Percentiles rank a stretch among this genome's conserved stretches.
Evolutionary conservation across 495 filamentous ascomycete species (phyloP).

Genomic region (Amphirosellinia nigrospora): DNA sequence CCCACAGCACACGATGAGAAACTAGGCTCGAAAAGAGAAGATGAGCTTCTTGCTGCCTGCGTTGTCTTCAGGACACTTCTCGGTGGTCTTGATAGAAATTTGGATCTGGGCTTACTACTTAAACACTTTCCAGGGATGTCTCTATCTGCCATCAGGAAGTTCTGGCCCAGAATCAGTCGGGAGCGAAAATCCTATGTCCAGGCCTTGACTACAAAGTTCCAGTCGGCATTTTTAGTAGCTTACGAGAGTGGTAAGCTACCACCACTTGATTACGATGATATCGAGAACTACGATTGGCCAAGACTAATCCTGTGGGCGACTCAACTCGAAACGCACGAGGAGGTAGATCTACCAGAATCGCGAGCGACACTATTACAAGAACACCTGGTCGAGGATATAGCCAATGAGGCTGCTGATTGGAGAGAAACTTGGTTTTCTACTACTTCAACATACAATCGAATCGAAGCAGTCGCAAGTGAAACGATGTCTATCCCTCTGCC

Average conservation of each 20-base stretch:
- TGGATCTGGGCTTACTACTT: conserved; percentile 78
- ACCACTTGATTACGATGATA: conserved; percentile 71
- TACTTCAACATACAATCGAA: conserved; percentile 52
- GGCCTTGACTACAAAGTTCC: conserved; percentile 77
- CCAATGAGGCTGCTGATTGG: conserved; percentile 49
- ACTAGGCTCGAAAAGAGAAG: conserved; percentile 48
- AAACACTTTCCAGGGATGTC: conserved; percentile 69
- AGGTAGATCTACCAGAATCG: conserved; percentile 46
- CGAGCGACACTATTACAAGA: conserved; percentile 41
- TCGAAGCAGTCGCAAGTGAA: conserved; percentile 46
- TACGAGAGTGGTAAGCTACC: conserved; percentile 74
- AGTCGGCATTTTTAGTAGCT: conserved; percentile 73
- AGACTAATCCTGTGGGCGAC: conserved; percentile 72
- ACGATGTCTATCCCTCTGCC: conserved; percentile 35
- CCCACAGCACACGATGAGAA: conserved; percentile 37
- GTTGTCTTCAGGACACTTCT: conserved; percentile 74
- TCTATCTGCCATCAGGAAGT: conserved; percentile 61
- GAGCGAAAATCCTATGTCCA: conserved; percentile 67
- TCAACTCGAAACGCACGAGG: conserved; percentile 45
- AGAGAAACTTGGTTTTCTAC: conserved; percentile 53
- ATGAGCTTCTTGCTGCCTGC: conserved; percentile 68
- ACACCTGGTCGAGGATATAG: conserved; percentile 39
- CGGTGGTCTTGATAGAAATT: conserved; percentile 69
- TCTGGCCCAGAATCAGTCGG: conserved; percentile 63
- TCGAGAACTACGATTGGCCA: conserved; percentile 78